phyloP scores from a whole-genome alignment of 2,329 filamentous ascomycete genomes.

The Zalaria sp. region DNA sequence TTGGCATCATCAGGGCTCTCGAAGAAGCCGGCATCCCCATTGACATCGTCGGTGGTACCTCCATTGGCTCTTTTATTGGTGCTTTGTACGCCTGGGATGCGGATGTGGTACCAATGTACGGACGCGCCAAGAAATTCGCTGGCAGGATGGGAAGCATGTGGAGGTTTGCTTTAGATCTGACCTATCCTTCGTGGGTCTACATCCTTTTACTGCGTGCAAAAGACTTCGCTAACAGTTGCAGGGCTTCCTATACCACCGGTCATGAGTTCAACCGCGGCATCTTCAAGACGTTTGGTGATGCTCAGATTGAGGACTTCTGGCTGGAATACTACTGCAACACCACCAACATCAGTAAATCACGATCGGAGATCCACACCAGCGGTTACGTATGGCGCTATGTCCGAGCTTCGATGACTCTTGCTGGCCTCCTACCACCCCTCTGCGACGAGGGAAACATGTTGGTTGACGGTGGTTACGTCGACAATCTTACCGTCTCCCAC shows the following conservation, averaged over 20 bases:
- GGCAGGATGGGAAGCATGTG: slow-evolving; percentile 99
- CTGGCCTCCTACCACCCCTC: slow-evolving; percentile 79
- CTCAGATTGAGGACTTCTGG: slow-evolving; percentile 98
- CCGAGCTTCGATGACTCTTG: slow-evolving; percentile 89
- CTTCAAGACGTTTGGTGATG: slow-evolving; percentile 94
- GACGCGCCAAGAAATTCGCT: slow-evolving; percentile 90
- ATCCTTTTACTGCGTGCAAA: neutral
- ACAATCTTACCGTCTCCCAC: slow-evolving; percentile 91
- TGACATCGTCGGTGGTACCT: slow-evolving; percentile 88
- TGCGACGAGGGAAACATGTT: slow-evolving; percentile 97
- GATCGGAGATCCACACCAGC: slow-evolving; percentile 83
- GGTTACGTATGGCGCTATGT: slow-evolving; percentile 98
- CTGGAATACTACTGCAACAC: slow-evolving; percentile 98
- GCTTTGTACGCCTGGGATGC: slow-evolving; percentile 91
- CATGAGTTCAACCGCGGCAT: slow-evolving; percentile 98
- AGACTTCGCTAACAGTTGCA: slow-evolving; percentile 10
- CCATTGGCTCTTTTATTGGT: slow-evolving; percentile 90
- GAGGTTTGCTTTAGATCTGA: slow-evolving; percentile 93
- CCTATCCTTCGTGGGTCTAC: slow-evolving; percentile 62
- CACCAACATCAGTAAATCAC: slow-evolving; percentile 92
- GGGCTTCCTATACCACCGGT: slow-evolving; percentile 87
- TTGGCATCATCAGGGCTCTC: slow-evolving; percentile 86
- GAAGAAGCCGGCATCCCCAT: slow-evolving; percentile 96
- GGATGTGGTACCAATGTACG: slow-evolving; percentile 93
- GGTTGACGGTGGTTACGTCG: slow-evolving; percentile 89